Percentiles rank a stretch among this genome's conserved stretches.
Evolutionary conservation across 176 grass and related monocot genomes (phyloP).

Genomic region (Eremochloa ophiuroides): DNA sequence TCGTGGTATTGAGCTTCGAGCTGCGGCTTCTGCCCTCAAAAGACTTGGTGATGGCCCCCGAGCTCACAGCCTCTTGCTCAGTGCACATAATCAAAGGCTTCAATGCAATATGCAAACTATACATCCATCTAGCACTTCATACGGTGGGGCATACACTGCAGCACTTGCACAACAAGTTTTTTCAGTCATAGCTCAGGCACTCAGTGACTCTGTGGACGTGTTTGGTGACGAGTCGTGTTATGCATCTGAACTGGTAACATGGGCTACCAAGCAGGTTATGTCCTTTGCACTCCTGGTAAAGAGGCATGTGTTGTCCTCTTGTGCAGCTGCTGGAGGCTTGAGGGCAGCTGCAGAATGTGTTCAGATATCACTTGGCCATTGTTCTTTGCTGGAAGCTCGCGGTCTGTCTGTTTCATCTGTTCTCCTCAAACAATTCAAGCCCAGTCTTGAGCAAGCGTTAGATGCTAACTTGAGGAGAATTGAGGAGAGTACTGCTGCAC

Average conservation of each 20-base stretch:
- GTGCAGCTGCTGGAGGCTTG: conserved; percentile 90
- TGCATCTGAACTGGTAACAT: conserved; percentile 83
- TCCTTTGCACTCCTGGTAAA: conserved; percentile 77
- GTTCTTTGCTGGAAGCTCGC: conserved; percentile 79
- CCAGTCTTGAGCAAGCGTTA: conserved; percentile 87
- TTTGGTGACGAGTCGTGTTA: conserved; percentile 88
- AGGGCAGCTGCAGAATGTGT: conserved; percentile 93
- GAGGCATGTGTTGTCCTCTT: conserved; percentile 86
- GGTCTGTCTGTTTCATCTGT: conserved; percentile 78
- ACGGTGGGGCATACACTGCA: conserved; percentile 88
- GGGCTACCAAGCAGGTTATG: conserved; percentile 73
- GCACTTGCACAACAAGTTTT: conserved; percentile 93
- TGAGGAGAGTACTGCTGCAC: conserved; percentile 84
- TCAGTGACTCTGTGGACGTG: conserved; percentile 88
- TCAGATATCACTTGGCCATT: conserved; percentile 90
- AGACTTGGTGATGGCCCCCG: conserved; percentile 93
- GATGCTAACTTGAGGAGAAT: conserved; percentile 92
- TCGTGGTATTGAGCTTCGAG: conserved; percentile 89
- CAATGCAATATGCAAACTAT: conserved; percentile 94
- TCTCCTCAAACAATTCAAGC: conserved; percentile 79
- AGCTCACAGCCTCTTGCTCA: conserved; percentile 82
- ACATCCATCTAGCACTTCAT: conserved; percentile 90
- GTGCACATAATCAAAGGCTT: conserved; percentile 87
- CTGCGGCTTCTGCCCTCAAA: conserved; percentile 91
- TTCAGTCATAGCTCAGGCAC: conserved; percentile 82